Percentiles rank a stretch among this genome's conserved stretches.
Evolutionary conservation across 768 basidiomycete species (phyloP).

Genomic region (Hygrophorus pudorinus): DNA sequence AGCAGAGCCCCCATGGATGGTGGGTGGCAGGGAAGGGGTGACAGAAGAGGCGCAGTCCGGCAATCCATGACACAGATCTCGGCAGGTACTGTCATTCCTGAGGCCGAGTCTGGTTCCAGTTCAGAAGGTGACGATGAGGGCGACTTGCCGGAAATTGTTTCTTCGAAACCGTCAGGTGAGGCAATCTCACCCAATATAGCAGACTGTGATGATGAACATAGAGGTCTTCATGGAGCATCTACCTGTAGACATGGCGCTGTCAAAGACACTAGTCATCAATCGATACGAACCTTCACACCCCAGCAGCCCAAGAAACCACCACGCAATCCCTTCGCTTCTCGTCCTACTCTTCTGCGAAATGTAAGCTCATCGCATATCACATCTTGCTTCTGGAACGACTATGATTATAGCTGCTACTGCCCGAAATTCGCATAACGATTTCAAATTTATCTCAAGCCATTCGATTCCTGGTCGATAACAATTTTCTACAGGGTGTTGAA

Average conservation of each 20-base stretch:
- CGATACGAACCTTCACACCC: neutral
- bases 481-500: constrained; percentile 77
- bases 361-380: constrained; percentile 31
- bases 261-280: too few relatives aligned
- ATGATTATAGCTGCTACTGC: constrained; percentile 54
- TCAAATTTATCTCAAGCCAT: constrained; percentile 92
- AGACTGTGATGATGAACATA: neutral
- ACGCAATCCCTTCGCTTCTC: constrained; percentile 55
- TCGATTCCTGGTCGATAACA: constrained; percentile 81
- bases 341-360: constrained; percentile 68
- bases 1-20: constrained; percentile 21
- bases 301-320: constrained; percentile 39
- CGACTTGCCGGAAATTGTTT: constrained; percentile 1
- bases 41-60: too few relatives aligned
- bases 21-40: constrained; percentile 8
- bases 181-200: neutral
- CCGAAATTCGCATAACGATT: constrained; percentile 80
- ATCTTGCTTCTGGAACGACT: constrained; percentile 4
- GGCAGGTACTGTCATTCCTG: too few relatives aligned
- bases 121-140: constrained; percentile 1
- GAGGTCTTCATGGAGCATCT: neutral
- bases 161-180: constrained; percentile 4
- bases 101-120: neutral
- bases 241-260: neutral
- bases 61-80: neutral